A percentile compares a stretch with the other conserved stretches of the same genome.
Conservation (phyloP, 345 rosid species). For the Diplotaxis tenuifolia region DNA sequence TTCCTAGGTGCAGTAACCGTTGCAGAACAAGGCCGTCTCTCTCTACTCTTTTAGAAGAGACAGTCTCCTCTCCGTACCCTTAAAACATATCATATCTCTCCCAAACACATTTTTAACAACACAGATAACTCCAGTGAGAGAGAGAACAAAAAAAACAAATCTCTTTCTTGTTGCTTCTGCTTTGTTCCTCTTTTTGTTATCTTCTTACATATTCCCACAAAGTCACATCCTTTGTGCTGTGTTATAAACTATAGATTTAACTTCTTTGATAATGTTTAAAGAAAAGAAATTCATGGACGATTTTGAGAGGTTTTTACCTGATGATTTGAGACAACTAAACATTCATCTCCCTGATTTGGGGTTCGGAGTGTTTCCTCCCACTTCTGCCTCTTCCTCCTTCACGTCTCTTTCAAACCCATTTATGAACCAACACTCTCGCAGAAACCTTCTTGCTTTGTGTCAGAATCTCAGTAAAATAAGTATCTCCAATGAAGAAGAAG, state of each 20-base stretch:
- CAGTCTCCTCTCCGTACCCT: too few relatives aligned
- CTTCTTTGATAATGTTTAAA: neutral
- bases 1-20: too few relatives aligned
- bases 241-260: neutral
- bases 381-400: neutral
- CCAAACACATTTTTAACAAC: too few relatives aligned
- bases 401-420: conserved; percentile 13
- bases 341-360: neutral
- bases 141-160: neutral
- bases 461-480: conserved; percentile 2
- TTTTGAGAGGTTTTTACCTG: neutral
- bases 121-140: neutral
- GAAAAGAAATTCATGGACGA: neutral
- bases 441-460: conserved; percentile 33
- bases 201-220: neutral
- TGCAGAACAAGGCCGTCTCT: too few relatives aligned
- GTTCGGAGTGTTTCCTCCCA: too few relatives aligned
- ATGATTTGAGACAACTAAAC: neutral
- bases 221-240: too few relatives aligned
- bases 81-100: too few relatives aligned
- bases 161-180: neutral
- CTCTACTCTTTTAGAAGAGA: too few relatives aligned
- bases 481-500: neutral
- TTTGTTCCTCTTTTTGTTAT: neutral
- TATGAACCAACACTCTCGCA: conserved; percentile 18